These are phyloP conservation scores for Triticum timopheevii DNA, from an alignment of 176 grass and related monocot species.

Conservation along the genomic window DNA sequence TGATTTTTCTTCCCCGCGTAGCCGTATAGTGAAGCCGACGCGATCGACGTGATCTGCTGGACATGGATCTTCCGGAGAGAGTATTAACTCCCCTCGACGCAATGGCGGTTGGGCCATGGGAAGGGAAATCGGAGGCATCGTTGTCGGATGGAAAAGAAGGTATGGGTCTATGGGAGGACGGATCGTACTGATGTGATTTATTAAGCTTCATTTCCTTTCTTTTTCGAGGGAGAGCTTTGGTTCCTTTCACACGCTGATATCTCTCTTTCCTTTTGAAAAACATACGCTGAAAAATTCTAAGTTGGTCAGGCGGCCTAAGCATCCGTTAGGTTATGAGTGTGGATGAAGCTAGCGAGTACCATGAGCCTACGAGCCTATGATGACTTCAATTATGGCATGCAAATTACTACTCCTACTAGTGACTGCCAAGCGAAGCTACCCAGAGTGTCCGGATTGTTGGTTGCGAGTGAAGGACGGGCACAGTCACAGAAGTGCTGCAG, in stretches of 20 bases:
- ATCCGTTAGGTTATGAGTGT: not conserved
- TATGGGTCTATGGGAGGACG: not conserved
- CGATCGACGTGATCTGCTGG: not conserved
- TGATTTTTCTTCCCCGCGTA: slow-evolving; percentile 6
- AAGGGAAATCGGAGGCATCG: not conserved
- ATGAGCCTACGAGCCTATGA: not conserved
- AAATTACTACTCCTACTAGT: not conserved
- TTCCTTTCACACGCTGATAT: slow-evolving; percentile 38
- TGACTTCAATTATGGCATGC: not conserved
- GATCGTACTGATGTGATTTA: not conserved
- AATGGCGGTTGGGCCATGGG: not conserved
- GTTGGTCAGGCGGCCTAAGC: not conserved
- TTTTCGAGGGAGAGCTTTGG: not conserved
- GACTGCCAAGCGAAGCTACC: not conserved
- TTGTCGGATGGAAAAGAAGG: not conserved
- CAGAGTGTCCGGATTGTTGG: not conserved
- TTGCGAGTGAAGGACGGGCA: not conserved
- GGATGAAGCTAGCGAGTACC: not conserved
- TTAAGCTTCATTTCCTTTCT: slow-evolving; percentile 13
- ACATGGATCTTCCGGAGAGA: not conserved
- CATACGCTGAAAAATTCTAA: slow-evolving; percentile 28
- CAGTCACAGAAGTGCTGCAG: not conserved
- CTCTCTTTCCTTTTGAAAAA: not conserved
- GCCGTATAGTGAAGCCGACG: not conserved
- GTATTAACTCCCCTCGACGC: not conserved